These are phyloP conservation scores for Lachancea meyersii DNA, from an alignment of 805 yeast genomes.

Conservation along the genomic window DNA sequence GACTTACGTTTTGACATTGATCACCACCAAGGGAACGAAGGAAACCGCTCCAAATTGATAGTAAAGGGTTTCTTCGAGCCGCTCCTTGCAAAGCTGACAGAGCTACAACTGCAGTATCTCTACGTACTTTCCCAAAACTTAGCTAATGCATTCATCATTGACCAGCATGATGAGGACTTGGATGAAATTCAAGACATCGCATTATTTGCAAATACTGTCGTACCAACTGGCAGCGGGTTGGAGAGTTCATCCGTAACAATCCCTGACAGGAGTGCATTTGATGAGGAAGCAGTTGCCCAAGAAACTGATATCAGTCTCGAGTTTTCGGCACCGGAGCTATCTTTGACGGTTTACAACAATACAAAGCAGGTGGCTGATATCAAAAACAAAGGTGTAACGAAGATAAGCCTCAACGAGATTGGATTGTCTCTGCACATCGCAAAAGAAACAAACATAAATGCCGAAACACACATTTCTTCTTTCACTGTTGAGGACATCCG, in stretches of 20 bases:
- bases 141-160: slow-evolving; percentile 46
- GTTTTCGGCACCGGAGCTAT: slow-evolving; percentile 56
- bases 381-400: slow-evolving; percentile 43
- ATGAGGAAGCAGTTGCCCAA: not conserved
- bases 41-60: slow-evolving; percentile 41
- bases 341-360: slow-evolving; percentile 54
- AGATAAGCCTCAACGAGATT: slow-evolving; percentile 53
- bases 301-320: slow-evolving; percentile 36
- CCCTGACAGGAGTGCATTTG: not conserved
- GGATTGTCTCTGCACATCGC: slow-evolving; percentile 46
- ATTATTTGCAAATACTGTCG: slow-evolving; percentile 49
- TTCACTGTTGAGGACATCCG: slow-evolving; percentile 77
- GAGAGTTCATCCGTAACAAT: not conserved
- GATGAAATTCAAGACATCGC: slow-evolving; percentile 61
- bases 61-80: slow-evolving; percentile 58
- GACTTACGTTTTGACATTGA: slow-evolving; percentile 58
- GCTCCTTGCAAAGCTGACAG: slow-evolving; percentile 60
- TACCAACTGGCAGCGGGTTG: slow-evolving; percentile 23
- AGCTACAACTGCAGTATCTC: slow-evolving; percentile 59
- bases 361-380: slow-evolving; percentile 38
- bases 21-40: slow-evolving; percentile 30
- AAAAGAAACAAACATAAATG: slow-evolving; percentile 48
- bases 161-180: slow-evolving; percentile 35
- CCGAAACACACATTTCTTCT: slow-evolving; percentile 61
- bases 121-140: slow-evolving; percentile 50